Evolutionary conservation across 495 filamentous ascomycete species (phyloP), one percentile per base, ranked within the genome.

Genomic region (Astrothelium subdiscretum): DNA sequence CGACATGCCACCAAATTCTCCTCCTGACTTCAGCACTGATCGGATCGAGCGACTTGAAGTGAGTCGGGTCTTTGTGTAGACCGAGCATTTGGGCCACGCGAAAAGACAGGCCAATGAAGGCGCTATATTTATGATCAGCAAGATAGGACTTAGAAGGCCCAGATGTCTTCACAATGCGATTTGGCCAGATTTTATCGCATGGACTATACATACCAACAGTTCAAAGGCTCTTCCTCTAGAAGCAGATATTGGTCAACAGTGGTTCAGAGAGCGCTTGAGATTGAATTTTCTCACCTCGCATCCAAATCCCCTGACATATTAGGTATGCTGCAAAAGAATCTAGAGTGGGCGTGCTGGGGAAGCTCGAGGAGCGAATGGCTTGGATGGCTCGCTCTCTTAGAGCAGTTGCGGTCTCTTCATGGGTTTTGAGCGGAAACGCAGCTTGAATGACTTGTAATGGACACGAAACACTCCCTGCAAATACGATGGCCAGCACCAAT

Each of bases 1-100:
- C 59, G 22, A 68, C 44, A 29, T 68, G 66, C 32, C 61, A 66
- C 66, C 66, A 68, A 18, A 68, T 61, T 57, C 62, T 38, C 38
- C 66, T 59, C 22, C 66, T 58, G 24, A 63, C 64, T 32, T 68
- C 60, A 29, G 27, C 26, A 52, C 51, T 65, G 52, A 48, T 63
- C 20, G 43, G 32, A 43, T 44, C 29, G 3, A 52, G 32, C 40
- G 44, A 32, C 3, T 58, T 59, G 43, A 62, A 68, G 27, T 43
- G 31, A 11, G 24, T 38, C 2, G 64, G 64, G 31, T 68, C 66
- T 31, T 59, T 57, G 54, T 68, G 66, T n/a, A 68, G 59, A 32
- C 66, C 66, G 32, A 68, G 66, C 31, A 58, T 62, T 11, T 66
- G 59, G 15, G 64, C 63, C 12, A 68, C 58, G 27, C 66, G 59